phyloP scores from a whole-genome alignment of 2,329 filamentous ascomycete genomes.

The Neofusicoccum cordaticola region DNA sequence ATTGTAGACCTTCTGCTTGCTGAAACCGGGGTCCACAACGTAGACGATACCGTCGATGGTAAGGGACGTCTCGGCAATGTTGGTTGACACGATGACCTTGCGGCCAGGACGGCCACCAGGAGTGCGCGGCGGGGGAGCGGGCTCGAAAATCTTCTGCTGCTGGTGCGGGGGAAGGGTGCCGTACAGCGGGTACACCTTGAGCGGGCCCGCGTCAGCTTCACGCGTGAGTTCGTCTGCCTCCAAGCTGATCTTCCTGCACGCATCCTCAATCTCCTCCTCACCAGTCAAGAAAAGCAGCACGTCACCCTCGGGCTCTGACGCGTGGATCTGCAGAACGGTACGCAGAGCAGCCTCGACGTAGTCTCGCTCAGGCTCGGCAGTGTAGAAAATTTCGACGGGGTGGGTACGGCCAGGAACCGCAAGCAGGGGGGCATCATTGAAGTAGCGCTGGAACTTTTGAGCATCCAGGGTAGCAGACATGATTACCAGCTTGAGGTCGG shows the following conservation, averaged over 20 bases:
- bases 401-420: conserved; percentile 93
- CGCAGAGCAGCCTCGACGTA: conserved; percentile 94
- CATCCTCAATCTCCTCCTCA: conserved; percentile 98
- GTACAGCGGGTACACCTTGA: conserved; percentile 90
- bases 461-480: conserved; percentile 96
- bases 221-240: conserved; percentile 89
- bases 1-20: conserved; percentile 99
- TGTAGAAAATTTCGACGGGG: conserved; percentile 98
- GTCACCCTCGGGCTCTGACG: conserved; percentile 86
- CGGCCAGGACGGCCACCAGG: conserved; percentile 82
- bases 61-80: conserved; percentile 95
- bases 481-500: conserved; percentile 91
- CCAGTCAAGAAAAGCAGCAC: conserved; percentile 93
- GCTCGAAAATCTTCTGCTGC: conserved; percentile 93
- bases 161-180: conserved; percentile 87
- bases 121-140: conserved; percentile 70
- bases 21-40: conserved; percentile 98
- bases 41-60: conserved; percentile 99
- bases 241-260: conserved; percentile 83
- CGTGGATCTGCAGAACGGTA: conserved; percentile 95
- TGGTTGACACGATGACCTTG: conserved; percentile 92
- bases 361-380: conserved; percentile 89
- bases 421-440: conserved; percentile 87
- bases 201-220: conserved; percentile 85
- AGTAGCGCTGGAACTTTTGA: conserved; percentile 97